These are phyloP conservation scores for Myriangium duriaei DNA, from an alignment of 2,329 filamentous ascomycete species.

Conservation along the genomic window DNA sequence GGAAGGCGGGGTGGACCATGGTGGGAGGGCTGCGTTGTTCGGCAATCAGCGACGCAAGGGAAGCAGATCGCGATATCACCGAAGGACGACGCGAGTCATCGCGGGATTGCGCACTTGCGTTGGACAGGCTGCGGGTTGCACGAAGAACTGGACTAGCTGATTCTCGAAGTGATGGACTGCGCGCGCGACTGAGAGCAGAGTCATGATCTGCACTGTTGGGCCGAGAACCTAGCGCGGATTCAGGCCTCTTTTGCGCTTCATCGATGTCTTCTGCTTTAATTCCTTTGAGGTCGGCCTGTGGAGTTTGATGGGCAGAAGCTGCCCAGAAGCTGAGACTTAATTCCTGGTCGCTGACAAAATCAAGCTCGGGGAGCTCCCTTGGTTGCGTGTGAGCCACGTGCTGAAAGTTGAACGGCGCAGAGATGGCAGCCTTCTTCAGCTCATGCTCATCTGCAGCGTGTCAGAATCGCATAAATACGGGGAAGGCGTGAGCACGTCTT, in stretches of 20 bases:
- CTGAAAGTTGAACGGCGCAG: constrained; percentile 51
- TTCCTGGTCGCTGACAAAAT: constrained; percentile 38
- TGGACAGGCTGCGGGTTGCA: constrained; percentile 13
- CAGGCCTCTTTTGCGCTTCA: constrained; percentile 2
- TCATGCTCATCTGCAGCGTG: constrained; percentile 18
- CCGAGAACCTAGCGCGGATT: not conserved
- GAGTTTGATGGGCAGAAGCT: constrained; percentile 40
- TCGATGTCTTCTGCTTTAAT: constrained; percentile 38
- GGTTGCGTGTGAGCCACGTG: constrained; percentile 49
- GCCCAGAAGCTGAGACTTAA: constrained; percentile 42
- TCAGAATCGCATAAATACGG: not conserved
- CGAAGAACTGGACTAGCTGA: constrained; percentile 1
- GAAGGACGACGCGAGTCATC: constrained; percentile 6
- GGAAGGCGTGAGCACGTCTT: not conserved
- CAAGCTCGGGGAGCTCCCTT: constrained; percentile 40
- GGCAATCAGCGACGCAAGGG: constrained; percentile 6
- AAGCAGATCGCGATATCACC: constrained; percentile 6
- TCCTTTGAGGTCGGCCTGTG: constrained; percentile 37
- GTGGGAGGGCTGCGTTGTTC: constrained; percentile 11
- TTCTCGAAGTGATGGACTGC: constrained; percentile 2
- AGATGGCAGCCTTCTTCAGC: constrained; percentile 39
- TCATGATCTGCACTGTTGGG: not conserved
- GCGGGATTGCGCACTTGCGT: constrained; percentile 23
- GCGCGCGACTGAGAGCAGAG: constrained; percentile 5
- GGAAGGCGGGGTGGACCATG: constrained; percentile 12